A percentile compares a stretch with the other conserved stretches of the same genome.
Evolutionary conservation across 176 grass and related monocot species (phyloP).

Genomic region (Saccharum spontaneum): DNA sequence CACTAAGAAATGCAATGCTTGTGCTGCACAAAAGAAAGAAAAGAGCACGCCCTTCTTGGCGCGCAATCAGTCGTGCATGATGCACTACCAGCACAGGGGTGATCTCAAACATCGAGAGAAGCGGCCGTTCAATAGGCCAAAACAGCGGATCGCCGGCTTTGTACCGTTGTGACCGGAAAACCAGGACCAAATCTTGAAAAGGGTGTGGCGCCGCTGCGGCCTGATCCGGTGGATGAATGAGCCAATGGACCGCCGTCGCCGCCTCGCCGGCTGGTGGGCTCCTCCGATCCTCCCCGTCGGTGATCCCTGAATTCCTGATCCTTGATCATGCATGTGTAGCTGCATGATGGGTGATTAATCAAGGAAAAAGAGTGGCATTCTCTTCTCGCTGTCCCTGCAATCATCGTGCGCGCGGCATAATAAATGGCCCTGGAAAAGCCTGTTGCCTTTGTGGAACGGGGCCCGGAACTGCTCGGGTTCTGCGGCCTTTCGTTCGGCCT

Average conservation of each 20-base stretch:
- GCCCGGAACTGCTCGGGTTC: too few species aligned
- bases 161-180: constrained; percentile 10
- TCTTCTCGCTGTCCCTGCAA: neutral
- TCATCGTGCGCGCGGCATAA: neutral
- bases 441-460: too few species aligned
- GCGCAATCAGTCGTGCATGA: neutral
- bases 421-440: too few species aligned
- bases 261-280: neutral
- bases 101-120: neutral
- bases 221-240: neutral
- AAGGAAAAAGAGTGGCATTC: neutral
- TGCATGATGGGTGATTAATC: neutral
- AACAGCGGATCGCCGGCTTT: constrained; percentile 8
- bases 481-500: too few species aligned
- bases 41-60: constrained; percentile 19
- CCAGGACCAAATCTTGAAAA: constrained; percentile 21
- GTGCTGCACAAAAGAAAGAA: neutral
- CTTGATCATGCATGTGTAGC: neutral
- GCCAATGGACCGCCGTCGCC: neutral
- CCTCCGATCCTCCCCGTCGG: constrained; percentile 7
- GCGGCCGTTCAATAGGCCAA: constrained; percentile 12
- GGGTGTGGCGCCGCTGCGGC: neutral
- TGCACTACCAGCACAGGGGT: neutral
- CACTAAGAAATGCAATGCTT: neutral
- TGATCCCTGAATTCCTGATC: neutral